These are phyloP conservation scores for Pterocarpus santalinus DNA, from an alignment of 306 rosid species.

Conservation along the genomic window DNA sequence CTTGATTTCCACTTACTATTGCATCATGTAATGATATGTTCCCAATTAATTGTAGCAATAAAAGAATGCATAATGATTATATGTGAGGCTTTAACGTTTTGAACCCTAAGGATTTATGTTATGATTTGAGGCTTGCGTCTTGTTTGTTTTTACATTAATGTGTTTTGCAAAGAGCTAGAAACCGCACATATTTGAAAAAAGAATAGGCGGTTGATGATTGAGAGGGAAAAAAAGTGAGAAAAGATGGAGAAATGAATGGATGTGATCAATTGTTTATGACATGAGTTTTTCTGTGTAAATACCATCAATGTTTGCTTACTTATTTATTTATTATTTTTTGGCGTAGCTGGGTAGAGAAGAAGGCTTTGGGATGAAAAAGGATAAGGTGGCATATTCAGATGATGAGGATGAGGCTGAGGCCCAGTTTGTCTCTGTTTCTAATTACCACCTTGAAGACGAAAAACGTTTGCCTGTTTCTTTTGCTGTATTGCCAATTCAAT, in stretches of 20 bases:
- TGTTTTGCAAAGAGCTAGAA: too few species aligned
- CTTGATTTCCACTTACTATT: too few species aligned
- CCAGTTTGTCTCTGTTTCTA: conserved; percentile 51
- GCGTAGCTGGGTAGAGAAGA: conserved; percentile 16
- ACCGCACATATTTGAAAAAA: too few species aligned
- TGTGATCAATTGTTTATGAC: neutral
- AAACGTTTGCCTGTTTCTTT: conserved; percentile 63
- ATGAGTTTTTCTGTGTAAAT: neutral
- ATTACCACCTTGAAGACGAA: conserved; percentile 73
- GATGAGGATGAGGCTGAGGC: conserved; percentile 56
- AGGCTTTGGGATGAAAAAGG: conserved; percentile 39
- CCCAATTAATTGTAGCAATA: neutral
- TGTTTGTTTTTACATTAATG: too few species aligned
- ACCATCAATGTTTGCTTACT: neutral
- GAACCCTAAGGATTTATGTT: neutral
- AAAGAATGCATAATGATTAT: neutral
- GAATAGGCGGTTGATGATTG: too few species aligned
- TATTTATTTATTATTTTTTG: neutral
- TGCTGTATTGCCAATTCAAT: conserved; percentile 69
- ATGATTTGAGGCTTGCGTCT: neutral
- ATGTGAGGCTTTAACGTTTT: neutral
- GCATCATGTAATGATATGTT: too few species aligned
- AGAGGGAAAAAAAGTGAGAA: neutral
- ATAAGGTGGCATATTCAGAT: conserved; percentile 61
- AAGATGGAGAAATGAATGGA: neutral